Evolutionary conservation across 1,139 yeast genomes (phyloP), one percentile per base, ranked within the genome.

Genomic region (Lodderomyces parapsilosis): DNA sequence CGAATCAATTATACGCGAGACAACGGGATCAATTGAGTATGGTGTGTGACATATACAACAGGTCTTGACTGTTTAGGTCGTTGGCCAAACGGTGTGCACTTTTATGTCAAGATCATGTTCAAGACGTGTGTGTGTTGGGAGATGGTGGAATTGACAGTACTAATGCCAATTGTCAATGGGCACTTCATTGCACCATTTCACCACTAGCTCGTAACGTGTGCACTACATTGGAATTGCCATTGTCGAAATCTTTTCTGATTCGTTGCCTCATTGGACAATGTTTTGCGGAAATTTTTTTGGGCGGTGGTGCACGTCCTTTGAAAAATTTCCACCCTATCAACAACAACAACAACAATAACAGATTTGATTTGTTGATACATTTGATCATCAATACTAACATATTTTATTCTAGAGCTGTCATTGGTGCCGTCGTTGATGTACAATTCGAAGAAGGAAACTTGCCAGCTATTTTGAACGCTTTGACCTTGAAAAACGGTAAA

Each of bases 351-450:
- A n/a, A n/a, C n/a, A n/a, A n/a, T n/a, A n/a, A n/a, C n/a, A n/a
- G n/a, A n/a, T n/a, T n/a, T 24, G 23, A 25, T 10, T 13, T 9
- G 13, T n/a, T 19, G 3, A 14, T 14, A 13, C 14, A 2, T 15
- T 13, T 30, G 4, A 10, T 8, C 2, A 18, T 3, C 11, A 20
- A 38, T 49, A 51, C 53, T 50, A 49, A 50, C 51, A 38, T 36
- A 40, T 24, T 30, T 38, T 40, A 42, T 36, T 56, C 49, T 61
- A 86, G 96, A 82, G 94, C 97, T 66, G 97, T 91, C 68, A 91
- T 91, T 75, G 99, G 99, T 90, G 99, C 99, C 81, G 95, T 91
- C 76, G 98, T 91, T 76, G 97, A 93, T 75, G 98, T 93, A 65
- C 96, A 91, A 74, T 93, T 93, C 81, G 96, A 89, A 68, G 96